Evolutionary conservation across 495 filamentous ascomycete genomes (phyloP).

Genomic region (Choiromyces venosus): DNA sequence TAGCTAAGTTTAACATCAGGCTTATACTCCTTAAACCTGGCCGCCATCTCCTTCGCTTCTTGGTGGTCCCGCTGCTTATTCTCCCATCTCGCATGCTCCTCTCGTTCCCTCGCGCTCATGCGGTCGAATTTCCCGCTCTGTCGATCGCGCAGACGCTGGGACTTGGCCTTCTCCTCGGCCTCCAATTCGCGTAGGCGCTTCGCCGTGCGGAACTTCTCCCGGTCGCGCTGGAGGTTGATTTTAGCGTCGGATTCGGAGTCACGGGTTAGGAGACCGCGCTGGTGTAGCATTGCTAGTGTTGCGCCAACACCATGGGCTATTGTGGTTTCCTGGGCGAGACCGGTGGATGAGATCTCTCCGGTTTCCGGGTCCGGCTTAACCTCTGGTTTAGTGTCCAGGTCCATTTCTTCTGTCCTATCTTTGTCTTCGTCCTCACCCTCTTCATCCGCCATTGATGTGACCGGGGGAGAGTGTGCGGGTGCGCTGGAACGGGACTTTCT

Average conservation of each 20-base stretch:
- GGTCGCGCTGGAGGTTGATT: conserved; percentile 65
- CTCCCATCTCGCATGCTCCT: conserved; percentile 78
- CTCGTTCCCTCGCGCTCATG: conserved; percentile 84
- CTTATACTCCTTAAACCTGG: conserved; percentile 82
- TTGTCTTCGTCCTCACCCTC: conserved; percentile 44
- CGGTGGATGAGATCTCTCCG: conserved; percentile 60
- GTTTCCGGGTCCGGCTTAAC: conserved; percentile 38
- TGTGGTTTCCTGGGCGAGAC: conserved; percentile 76
- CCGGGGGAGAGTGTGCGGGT: conserved; percentile 36
- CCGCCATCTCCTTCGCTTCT: conserved; percentile 70
- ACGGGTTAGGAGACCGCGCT: conserved; percentile 69
- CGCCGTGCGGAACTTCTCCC: conserved; percentile 72
- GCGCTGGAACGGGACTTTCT: conserved; percentile 45
- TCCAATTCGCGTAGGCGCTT: conserved; percentile 67
- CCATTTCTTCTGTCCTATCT: conserved; percentile 48
- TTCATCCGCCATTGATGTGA: conserved; percentile 42
- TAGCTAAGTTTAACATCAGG: conserved; percentile 87
- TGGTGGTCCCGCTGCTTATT: conserved; percentile 80
- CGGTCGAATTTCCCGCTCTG: conserved; percentile 71
- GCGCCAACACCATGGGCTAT: conserved; percentile 73
- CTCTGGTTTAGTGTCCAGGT: conserved; percentile 56
- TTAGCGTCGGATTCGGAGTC: conserved; percentile 56
- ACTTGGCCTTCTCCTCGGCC: conserved; percentile 69
- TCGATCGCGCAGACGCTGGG: conserved; percentile 81
- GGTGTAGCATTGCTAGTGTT: conserved; percentile 71